A percentile compares a stretch with the other conserved stretches of the same genome.
These are phyloP conservation scores for Pisolithus orientalis DNA, from an alignment of 768 basidiomycete species.

Conservation along the genomic window DNA sequence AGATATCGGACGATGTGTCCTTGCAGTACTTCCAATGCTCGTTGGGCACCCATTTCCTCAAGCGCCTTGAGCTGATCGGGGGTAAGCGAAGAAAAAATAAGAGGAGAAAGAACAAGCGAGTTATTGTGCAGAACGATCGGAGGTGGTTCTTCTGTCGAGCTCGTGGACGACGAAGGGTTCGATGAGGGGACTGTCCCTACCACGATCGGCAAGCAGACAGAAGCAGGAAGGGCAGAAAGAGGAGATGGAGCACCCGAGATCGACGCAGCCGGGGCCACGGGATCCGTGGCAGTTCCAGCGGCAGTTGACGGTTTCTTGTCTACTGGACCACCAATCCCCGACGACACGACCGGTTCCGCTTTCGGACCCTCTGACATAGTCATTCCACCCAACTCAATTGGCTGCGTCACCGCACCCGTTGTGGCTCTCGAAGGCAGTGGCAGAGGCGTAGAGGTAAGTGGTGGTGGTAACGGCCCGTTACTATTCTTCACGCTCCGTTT, in stretches of 20 bases:
- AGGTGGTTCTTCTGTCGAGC: constrained; percentile 35
- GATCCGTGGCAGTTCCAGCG: constrained; percentile 8
- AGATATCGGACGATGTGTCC: constrained; percentile 79
- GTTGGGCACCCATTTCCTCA: constrained; percentile 75
- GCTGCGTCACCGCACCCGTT: background rate
- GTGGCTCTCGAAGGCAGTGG: constrained; percentile 35
- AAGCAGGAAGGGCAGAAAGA: constrained; percentile 26
- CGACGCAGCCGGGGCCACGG: constrained; percentile 10
- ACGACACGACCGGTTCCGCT: constrained; percentile 3
- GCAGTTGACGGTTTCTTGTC: background rate
- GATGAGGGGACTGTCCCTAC: constrained; percentile 66
- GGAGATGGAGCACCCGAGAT: constrained; percentile 12
- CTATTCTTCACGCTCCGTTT: constrained; percentile 69
- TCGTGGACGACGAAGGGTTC: constrained; percentile 38
- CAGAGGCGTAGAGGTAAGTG: constrained; percentile 60
- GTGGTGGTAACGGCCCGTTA: constrained; percentile 54
- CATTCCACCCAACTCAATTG: background rate
- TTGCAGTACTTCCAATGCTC: constrained; percentile 76
- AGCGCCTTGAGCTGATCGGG: constrained; percentile 67
- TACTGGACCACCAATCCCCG: background rate
- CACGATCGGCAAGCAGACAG: constrained; percentile 69
- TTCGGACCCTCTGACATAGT: background rate
- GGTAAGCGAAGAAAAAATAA: constrained; percentile 74
- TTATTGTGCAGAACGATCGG: constrained; percentile 83
- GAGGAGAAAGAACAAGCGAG: constrained; percentile 77